These are phyloP conservation scores for Penicillium mononematosum DNA, from an alignment of 495 filamentous ascomycete species.

Conservation along the genomic window DNA sequence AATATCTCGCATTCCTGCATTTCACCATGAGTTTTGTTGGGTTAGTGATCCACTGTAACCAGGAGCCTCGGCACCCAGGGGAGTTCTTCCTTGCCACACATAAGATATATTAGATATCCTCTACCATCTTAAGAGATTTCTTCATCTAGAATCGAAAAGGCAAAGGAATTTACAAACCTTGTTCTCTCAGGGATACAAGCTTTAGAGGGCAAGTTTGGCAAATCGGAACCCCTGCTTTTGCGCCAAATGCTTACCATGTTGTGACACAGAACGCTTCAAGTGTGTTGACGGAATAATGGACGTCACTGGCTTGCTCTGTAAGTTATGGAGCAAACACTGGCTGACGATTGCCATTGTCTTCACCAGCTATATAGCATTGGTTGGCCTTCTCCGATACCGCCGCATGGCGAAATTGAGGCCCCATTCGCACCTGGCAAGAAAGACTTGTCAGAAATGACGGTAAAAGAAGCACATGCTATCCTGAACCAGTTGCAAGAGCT, in stretches of 20 bases:
- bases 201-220: background rate
- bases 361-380: slow-evolving; percentile 10
- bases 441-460: slow-evolving; percentile 33
- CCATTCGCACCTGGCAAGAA: slow-evolving; percentile 18
- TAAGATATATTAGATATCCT: background rate
- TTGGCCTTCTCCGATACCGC: slow-evolving; percentile 19
- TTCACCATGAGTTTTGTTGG: background rate
- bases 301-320: background rate
- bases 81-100: background rate
- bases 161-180: background rate
- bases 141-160: background rate
- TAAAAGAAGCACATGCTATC: slow-evolving; percentile 32
- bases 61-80: background rate
- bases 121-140: background rate
- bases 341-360: background rate
- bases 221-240: background rate
- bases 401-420: slow-evolving; percentile 17
- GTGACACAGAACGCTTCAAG: background rate
- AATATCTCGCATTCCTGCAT: background rate
- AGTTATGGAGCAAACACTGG: background rate
- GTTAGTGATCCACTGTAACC: background rate
- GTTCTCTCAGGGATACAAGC: background rate
- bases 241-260: background rate
- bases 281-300: background rate
- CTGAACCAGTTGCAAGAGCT: slow-evolving; percentile 28